Base-by-base conservation (phyloP, 2,329 filamentous ascomycete genomes). In the Aspergillus neotritici region DNA sequence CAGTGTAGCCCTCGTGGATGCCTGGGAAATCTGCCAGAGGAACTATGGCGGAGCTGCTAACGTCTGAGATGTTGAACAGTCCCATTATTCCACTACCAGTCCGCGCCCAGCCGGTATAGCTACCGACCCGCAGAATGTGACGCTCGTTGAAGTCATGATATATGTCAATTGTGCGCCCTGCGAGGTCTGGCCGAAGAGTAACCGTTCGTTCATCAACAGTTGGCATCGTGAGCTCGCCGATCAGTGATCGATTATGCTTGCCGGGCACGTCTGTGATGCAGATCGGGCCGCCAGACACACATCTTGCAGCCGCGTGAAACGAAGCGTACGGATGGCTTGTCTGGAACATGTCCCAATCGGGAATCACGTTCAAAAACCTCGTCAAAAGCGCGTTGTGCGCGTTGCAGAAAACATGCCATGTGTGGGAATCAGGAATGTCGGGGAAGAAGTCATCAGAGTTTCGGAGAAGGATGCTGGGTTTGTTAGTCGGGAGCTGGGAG, bases 321-420 rank as follows among this genome's bases (percentile, higher is more conserved):
- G 77, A 79, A 0, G 85, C 86, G 62, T 87, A 94, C 1, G 75
- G 68, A 52, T 84, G 80, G 14, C 70, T 73, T 1, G 82, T 84
- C 56, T 85, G 82, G 57, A 85, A 85, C 82, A 85, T 85, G 57
- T 85, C 82, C 82, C 82, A 85, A 64, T 96, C 90, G 0, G 93
- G 91, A 1, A 97, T 68, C 1, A 88, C 79, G 54, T 96, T 95
- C 28, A 97, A 73, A 58, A 93, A 84, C 50, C 87, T 82, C 2
- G 85, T 90, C 11, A 97, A 72, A 1, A 97, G 73, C 28, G 80
- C 76, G 62, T 94, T 96, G 66, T 96, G 86, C 0, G 91, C 91
- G 60, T 97, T 98, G 50, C 84, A 81, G 74, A 94, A 98, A 30
- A 97, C 78, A 64, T 98, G 93, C 91, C 93, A 98, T 0, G 90